Evolutionary conservation across 805 yeast genomes (phyloP), one percentile per base, ranked within the genome.

Genomic region (Sugiyamaella valdiviana): DNA sequence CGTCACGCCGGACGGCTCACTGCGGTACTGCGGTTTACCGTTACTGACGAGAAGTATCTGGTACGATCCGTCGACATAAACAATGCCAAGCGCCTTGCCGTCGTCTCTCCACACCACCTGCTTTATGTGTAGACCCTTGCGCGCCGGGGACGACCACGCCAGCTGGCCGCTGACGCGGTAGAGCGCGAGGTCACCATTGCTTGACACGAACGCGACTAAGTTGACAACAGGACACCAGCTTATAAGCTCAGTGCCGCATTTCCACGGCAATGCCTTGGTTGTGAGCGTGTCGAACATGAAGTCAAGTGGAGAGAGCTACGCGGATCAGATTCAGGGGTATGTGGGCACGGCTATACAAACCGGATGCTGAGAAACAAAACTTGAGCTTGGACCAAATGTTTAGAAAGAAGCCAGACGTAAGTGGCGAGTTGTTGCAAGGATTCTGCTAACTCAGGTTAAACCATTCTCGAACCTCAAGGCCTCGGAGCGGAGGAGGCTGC

Each of bases 391-490:
- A 16, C 16, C 14, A n/a, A 14, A 79, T 79, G 83, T 79, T 79
- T 57, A 71, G 74, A 56, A 79, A 78, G 52, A 71, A 72, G 40
- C 75, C 80, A 14, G 71, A 70, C 14, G 70, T 65, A 47, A 44
- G 67, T 60, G n/a, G 59, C 38, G 17, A 57, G 52, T 20, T 51
- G 49, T 6, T 45, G 14, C 15, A 14, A 12, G 39, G n/a, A 17
- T 44, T 4, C 58, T n/a, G n/a, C n/a, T 57, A 44, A 61, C 58
- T 38, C 16, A 26, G 53, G 44, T 51, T 40, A 90, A 89, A 66
- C 81, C 95, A 2, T 71, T 80, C 45, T 77, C 95, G 17, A 86
- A 87, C 57, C 72, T 93, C 51, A 89, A 88, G 65, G 78, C 86
- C 12, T 84, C 95, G 0, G 97, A 88, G 55, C 71, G 93, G 37